Conservation (phyloP, 2,329 filamentous ascomycete genomes). For the Colletotrichum gigasporum region DNA sequence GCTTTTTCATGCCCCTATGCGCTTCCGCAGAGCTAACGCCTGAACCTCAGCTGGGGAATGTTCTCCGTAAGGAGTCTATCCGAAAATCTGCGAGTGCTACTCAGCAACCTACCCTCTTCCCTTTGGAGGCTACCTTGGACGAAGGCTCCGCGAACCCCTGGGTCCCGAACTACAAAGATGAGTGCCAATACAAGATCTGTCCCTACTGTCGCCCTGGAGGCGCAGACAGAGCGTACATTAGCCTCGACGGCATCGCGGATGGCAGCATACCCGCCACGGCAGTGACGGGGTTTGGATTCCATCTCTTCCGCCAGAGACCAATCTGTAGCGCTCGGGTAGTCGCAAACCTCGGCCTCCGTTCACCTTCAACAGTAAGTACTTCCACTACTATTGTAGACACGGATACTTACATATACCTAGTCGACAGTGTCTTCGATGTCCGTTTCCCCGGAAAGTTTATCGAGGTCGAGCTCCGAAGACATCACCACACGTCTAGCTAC, state of each 20-base stretch:
- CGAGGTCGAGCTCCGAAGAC: neutral
- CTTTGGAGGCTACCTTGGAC: slow-evolving; percentile 4
- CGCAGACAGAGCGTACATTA: slow-evolving; percentile 56
- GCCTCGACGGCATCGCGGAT: slow-evolving; percentile 58
- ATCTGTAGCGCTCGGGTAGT: slow-evolving; percentile 49
- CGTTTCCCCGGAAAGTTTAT: neutral
- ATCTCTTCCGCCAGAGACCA: slow-evolving; percentile 53
- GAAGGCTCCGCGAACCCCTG: slow-evolving; percentile 43
- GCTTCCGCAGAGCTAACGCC: neutral
- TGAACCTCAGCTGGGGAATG: slow-evolving; percentile 4
- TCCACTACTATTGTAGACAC: no score
- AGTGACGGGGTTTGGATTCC: slow-evolving; percentile 63
- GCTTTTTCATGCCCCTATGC: neutral
- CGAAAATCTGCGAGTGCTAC: neutral
- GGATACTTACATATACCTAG: neutral
- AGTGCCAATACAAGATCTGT: slow-evolving; percentile 63
- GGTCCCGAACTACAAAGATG: slow-evolving; percentile 45
- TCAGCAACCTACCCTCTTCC: neutral
- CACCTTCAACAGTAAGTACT: slow-evolving; percentile 46
- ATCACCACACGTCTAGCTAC: neutral
- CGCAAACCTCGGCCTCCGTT: slow-evolving; percentile 50
- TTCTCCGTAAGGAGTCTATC: slow-evolving; percentile 22
- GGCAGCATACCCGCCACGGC: slow-evolving; percentile 60
- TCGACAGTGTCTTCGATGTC: neutral
- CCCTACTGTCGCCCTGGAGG: slow-evolving; percentile 56